Percentiles rank a stretch among this genome's conserved stretches.
Conservation (phyloP, 441 rosid genomes). For the Metrosideros polymorpha region DNA sequence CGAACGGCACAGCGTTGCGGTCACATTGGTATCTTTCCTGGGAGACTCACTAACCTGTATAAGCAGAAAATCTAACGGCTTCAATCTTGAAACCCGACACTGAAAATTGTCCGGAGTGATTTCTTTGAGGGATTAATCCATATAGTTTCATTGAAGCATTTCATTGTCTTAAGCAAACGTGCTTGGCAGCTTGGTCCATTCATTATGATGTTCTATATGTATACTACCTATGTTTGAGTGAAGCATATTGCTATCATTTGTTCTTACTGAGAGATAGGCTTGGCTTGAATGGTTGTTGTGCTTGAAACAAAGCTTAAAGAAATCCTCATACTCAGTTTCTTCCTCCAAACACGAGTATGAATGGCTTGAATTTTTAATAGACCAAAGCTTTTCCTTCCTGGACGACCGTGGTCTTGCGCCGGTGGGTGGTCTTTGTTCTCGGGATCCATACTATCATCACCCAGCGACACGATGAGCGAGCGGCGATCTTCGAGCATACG, state of each 20-base stretch:
- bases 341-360: neutral
- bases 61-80: neutral
- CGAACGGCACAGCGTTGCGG: neutral
- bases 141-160: neutral
- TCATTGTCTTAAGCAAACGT: neutral
- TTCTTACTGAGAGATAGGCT: neutral
- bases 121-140: neutral
- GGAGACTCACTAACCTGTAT: neutral
- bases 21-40: neutral
- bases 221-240: neutral
- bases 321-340: neutral
- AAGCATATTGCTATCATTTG: neutral
- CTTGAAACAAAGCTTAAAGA: neutral
- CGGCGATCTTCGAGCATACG: neutral
- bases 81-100: neutral
- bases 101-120: neutral
- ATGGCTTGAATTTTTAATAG: neutral
- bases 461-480: neutral
- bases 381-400: neutral
- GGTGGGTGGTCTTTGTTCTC: neutral
- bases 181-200: neutral
- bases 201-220: neutral
- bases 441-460: neutral
- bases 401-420: neutral
- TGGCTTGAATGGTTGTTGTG: neutral